Percentiles rank a stretch among this genome's conserved stretches.
These are phyloP conservation scores for Saccharomycopsis sp. DNA, from an alignment of 805 yeast genomes.

Conservation along the genomic window DNA sequence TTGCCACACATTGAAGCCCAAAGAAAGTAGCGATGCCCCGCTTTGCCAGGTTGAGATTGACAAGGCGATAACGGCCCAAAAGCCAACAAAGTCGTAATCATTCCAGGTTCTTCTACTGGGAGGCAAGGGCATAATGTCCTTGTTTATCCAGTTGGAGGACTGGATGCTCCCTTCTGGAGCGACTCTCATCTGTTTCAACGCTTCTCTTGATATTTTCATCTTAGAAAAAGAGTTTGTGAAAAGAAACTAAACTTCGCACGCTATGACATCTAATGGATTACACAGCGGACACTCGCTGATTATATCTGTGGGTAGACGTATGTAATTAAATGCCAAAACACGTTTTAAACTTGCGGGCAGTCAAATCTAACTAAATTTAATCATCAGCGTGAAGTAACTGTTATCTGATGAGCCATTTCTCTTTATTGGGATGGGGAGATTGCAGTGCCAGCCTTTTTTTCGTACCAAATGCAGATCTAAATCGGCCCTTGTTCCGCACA, in stretches of 20 bases:
- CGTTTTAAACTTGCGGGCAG: too few relatives aligned
- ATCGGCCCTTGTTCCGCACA: too few relatives aligned
- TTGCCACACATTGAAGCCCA: slow-evolving; percentile 39
- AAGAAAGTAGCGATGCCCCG: slow-evolving; percentile 35
- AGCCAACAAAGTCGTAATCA: slow-evolving; percentile 34
- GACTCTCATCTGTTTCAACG: background rate
- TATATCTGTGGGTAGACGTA: too few relatives aligned
- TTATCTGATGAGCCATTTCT: too few relatives aligned
- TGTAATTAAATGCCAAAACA: too few relatives aligned
- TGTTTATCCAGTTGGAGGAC: background rate
- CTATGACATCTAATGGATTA: background rate
- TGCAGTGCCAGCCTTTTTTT: too few relatives aligned
- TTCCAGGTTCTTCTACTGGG: slow-evolving; percentile 43
- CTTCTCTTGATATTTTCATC: background rate
- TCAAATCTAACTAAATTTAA: too few relatives aligned
- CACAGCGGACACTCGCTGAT: too few relatives aligned
- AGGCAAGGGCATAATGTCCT: slow-evolving; percentile 40
- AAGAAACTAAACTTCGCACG: background rate
- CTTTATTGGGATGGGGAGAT: too few relatives aligned
- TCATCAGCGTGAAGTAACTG: too few relatives aligned
- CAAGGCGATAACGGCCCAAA: slow-evolving; percentile 36
- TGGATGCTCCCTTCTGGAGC: background rate
- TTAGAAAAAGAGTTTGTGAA: background rate
- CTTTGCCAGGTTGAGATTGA: slow-evolving; percentile 37
- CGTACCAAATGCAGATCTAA: too few relatives aligned